Base-by-base conservation (phyloP, 106 monocot species). In the Apostasia shenzhenica region DNA sequence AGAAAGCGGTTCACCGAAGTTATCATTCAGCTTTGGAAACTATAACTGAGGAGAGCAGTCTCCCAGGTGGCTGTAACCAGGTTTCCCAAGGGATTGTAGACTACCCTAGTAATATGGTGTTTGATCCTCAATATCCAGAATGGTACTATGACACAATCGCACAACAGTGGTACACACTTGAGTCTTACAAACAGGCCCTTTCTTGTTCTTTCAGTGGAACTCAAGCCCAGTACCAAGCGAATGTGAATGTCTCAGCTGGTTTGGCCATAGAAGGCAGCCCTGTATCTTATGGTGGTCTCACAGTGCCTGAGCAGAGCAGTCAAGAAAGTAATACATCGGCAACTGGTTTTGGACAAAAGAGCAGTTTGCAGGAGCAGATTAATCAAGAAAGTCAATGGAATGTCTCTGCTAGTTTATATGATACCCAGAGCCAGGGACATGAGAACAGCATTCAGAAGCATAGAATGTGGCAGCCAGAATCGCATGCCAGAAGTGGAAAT, bases 121-220 rank as follows among this genome's bases (percentile, higher is more conserved):
- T 99, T 74, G 90, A 99, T 76, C 78, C 99, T 59, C 90, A 88
- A 50, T 99, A 99, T 62, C 90, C 93, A 55, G 90, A 81, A 48
- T 99, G 90, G 90, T 99, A 93, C 52, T 93, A 87, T 61, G 99
- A 99, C 60, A 90, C 85, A 56, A 99, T 82, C 74, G 90, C 83
- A 1, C 78, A 85, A 58, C 76, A 85, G 56, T 99, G 99, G 99
- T 76, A 84, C 52, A 69, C 85, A 12, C 79, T 99, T 39, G 99
- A 90, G 57, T 90, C 88, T 10, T 99, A 99, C 54, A 69, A 52
- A 48, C 90, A 81, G 67, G n/a, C 73, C 48, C 8, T 67, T 56
- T 72, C 73, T 59, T 41, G 67, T 68, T 54, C 54, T 45, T 61
- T 80, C 26, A 66, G 38, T 60, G 54, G 64, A 45, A 54, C 7